Evolutionary conservation across 2,329 filamentous ascomycete species (phyloP), one percentile per base, ranked within the genome.

Genomic region (Botryosphaeria dothidea): DNA sequence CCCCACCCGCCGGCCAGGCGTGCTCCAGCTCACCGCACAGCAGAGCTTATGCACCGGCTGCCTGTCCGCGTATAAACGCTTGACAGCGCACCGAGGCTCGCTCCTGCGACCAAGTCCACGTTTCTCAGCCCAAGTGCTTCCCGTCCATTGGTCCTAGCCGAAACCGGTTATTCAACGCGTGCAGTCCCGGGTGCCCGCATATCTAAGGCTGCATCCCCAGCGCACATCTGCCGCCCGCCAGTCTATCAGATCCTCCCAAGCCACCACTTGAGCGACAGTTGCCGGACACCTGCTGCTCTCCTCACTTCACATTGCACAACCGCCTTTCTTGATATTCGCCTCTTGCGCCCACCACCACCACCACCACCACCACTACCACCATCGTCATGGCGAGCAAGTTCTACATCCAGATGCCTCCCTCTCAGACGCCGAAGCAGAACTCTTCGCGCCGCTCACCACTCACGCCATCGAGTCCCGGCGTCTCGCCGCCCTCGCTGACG

Each of bases 401-500:
- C 70, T 77, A 78, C 72, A 76, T 75, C 68, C 75, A 75, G 64
- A 73, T 78, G 34, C 74, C 75, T 52, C 73, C 74, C 29, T 75
- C 74, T 64, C 71, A 75, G 65, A 74, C 76, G 38, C 69, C 72
- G 57, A 51, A 60, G 45, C 71, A 73, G 70, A 72, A 75, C 70
- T 73, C 70, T 71, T 76, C 72, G 69, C 76, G 78, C 65, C 77
- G 79, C 51, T 78, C 78, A 65, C 78, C 79, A 72, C 74, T 81
- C 65, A 81, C 79, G 58, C 79, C 79, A 66, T 80, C 79, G 29
- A 80, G 78, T 52, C 54, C 54, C 8, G 54, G 54, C 19, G 78
- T 80, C 38, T 81, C 79, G 41, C 80, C 79, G 57, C 78, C 79
- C 64, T 81, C 77, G 62, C 71, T 81, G 57, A 79, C 77, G 49